Conservation (phyloP, 345 rosid genomes). For the Dipteronia sinensis region DNA sequence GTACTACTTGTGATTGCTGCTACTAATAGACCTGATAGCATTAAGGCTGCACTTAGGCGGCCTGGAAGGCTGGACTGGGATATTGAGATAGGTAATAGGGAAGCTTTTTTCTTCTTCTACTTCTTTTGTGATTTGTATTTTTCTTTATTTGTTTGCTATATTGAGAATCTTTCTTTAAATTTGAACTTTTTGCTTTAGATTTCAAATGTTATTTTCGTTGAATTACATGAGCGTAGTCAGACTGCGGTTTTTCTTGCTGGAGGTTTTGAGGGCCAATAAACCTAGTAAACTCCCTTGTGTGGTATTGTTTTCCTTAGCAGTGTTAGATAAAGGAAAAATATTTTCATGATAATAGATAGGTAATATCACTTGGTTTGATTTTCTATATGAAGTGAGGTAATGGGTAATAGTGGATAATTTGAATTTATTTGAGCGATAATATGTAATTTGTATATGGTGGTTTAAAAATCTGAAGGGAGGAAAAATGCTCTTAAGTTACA, state of each 20-base stretch:
- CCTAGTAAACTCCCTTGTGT: background rate
- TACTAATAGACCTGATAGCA: constrained; percentile 76
- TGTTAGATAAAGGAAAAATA: background rate
- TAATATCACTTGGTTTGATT: background rate
- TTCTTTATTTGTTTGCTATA: background rate
- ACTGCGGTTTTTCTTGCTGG: background rate
- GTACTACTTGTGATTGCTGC: constrained; percentile 77
- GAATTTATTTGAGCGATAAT: background rate
- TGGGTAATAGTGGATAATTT: background rate
- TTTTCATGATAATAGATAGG: background rate
- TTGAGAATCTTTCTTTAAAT: background rate
- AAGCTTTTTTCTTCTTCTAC: background rate
- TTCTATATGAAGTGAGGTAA: background rate
- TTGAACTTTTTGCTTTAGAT: background rate
- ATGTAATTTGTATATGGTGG: background rate
- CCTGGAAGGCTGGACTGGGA: constrained; percentile 86
- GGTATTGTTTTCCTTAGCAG: background rate
- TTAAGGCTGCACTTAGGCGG: constrained; percentile 86
- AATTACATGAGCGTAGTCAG: background rate
- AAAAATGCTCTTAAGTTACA: background rate
- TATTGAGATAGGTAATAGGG: no score
- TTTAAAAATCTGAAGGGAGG: background rate
- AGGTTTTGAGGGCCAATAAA: background rate
- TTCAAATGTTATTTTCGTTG: background rate
- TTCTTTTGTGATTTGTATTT: background rate